These are phyloP conservation scores for Termitomyces sp. DNA, from an alignment of 768 basidiomycete genomes.

Conservation along the genomic window DNA sequence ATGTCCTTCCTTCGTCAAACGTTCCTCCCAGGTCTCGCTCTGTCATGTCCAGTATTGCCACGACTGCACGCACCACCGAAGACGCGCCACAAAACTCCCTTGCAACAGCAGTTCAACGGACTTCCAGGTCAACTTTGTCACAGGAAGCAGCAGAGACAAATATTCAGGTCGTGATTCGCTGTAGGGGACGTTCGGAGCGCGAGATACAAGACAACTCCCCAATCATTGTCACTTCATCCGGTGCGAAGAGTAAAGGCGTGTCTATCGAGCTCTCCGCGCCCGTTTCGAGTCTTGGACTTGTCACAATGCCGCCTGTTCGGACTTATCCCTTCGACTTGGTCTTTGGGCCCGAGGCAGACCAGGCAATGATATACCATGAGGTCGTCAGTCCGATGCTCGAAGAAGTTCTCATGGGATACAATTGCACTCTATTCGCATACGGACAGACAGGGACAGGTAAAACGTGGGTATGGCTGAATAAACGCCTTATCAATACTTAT, in stretches of 20 bases:
- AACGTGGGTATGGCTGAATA: slow-evolving; percentile 57
- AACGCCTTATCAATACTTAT: not conserved
- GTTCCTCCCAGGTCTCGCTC: slow-evolving; percentile 40
- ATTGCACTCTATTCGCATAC: slow-evolving; percentile 96
- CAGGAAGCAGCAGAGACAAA: slow-evolving; percentile 64
- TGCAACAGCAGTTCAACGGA: slow-evolving; percentile 10
- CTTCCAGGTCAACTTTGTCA: slow-evolving; percentile 11
- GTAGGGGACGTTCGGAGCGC: slow-evolving; percentile 77
- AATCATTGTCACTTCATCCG: slow-evolving; percentile 75
- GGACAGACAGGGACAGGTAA: slow-evolving; percentile 99
- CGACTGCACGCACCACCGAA: slow-evolving; percentile 24
- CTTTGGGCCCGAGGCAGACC: slow-evolving; percentile 96
- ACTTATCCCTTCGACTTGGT: slow-evolving; percentile 95
- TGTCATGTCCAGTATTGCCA: slow-evolving; percentile 36
- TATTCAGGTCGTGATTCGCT: slow-evolving; percentile 91
- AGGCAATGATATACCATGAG: slow-evolving; percentile 88
- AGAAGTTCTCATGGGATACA: slow-evolving; percentile 93
- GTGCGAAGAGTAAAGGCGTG: slow-evolving; percentile 69
- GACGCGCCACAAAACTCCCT: slow-evolving; percentile 8
- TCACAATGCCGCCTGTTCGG: slow-evolving; percentile 67
- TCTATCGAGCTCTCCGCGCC: slow-evolving; percentile 76
- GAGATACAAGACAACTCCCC: slow-evolving; percentile 86
- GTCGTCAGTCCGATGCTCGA: slow-evolving; percentile 91
- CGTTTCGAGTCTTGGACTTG: slow-evolving; percentile 62
- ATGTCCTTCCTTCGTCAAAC: slow-evolving; percentile 19